A percentile compares a stretch with the other conserved stretches of the same genome.
These are phyloP conservation scores for Cryptococcus hybrid DNA, from an alignment of 1,284 basidiomycete species.

Conservation along the genomic window DNA sequence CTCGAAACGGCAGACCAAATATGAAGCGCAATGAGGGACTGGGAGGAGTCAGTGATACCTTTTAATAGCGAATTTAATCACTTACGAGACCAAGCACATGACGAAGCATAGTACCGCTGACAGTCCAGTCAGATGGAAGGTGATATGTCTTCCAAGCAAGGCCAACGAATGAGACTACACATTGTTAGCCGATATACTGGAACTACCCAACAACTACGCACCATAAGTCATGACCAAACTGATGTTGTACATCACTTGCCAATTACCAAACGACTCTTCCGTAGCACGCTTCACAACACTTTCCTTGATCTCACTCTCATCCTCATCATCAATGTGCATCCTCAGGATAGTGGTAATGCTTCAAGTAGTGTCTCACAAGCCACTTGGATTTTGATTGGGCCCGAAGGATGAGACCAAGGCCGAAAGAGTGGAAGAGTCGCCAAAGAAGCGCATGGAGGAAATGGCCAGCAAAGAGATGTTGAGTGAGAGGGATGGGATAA, in stretches of 20 bases:
- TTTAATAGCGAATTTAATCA: too few relatives aligned
- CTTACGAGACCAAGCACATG: conserved; percentile 72
- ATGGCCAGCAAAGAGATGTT: conserved; percentile 59
- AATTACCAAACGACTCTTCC: conserved; percentile 88
- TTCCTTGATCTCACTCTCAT: conserved; percentile 19
- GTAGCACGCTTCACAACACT: conserved; percentile 65
- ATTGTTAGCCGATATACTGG: conserved; percentile 10
- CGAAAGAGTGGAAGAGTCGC: conserved; percentile 86
- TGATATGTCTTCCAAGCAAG: conserved; percentile 86
- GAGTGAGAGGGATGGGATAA: conserved; percentile 48
- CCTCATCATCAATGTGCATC: conserved; percentile 19
- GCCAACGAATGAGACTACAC: conserved; percentile 69
- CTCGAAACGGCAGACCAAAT: conserved; percentile 87
- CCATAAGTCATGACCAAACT: conserved; percentile 94
- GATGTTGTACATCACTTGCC: conserved; percentile 91
- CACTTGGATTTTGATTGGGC: conserved; percentile 85
- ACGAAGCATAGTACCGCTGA: conserved; percentile 82
- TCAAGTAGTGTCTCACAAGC: conserved; percentile 89
- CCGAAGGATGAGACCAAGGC: conserved; percentile 78
- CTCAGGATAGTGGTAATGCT: conserved; percentile 77
- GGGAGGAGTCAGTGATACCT: too few relatives aligned
- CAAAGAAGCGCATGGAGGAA: conserved; percentile 81
- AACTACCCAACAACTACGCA: conserved; percentile 48
- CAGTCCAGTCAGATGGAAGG: conserved; percentile 76
- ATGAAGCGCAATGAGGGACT: conserved; percentile 76